These are phyloP conservation scores for Tulasnella calospora DNA, from an alignment of 768 basidiomycete species.

Conservation along the genomic window DNA sequence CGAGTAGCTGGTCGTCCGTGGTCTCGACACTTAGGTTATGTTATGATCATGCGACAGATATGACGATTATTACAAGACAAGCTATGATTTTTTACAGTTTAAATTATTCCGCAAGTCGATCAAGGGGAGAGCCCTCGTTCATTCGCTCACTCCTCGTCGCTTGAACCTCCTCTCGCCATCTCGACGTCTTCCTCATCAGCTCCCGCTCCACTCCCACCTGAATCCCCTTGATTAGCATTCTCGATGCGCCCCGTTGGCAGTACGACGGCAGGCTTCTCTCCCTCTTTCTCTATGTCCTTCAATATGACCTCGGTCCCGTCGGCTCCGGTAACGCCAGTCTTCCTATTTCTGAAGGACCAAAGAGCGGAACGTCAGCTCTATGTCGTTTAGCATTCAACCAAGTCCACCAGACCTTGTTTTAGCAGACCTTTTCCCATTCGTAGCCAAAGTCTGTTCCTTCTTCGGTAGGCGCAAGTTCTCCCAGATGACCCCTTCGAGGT, in stretches of 20 bases:
- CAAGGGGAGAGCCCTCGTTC: no score
- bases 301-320: conserved; percentile 20
- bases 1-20: no score
- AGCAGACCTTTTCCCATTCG: conserved; percentile 44
- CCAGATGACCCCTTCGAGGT: conserved; percentile 58
- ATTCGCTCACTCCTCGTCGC: neutral
- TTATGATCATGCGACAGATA: no score
- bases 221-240: no score
- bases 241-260: no score
- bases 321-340: neutral
- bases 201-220: neutral
- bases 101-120: no score
- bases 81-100: no score
- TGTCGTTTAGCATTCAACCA: neutral
- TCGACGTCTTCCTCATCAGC: neutral
- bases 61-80: no score
- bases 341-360: neutral
- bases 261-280: conserved; percentile 43
- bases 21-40: no score
- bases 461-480: conserved; percentile 44
- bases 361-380: neutral
- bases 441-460: conserved; percentile 41
- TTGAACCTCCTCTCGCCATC: neutral
- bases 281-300: conserved; percentile 42
- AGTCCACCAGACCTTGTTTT: conserved; percentile 22